Evolutionary conservation across 148 eudicot species (phyloP), one percentile per base, ranked within the genome.

Genomic region (Pharnaceum exiguum): DNA sequence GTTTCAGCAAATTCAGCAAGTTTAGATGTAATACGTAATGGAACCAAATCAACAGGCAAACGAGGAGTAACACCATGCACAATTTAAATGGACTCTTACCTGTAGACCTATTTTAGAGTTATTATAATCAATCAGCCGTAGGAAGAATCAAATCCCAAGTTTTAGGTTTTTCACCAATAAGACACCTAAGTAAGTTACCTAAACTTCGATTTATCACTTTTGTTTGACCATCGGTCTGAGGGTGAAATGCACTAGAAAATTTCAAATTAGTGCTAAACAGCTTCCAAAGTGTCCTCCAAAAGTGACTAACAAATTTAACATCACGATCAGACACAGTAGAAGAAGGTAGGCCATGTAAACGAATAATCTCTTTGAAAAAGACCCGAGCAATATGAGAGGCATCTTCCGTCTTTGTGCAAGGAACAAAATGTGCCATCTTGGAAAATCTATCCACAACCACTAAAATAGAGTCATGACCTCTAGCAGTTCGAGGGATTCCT

Each of bases 251-350:
- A 13, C 9, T 18, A 18, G 49, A 18, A 42, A 51, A 51, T 40
- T 25, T 37, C 21, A 63, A 27, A 1, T 19, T 16, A 11, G 48
- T 26, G 19, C 30, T 29, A 51, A 22, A 40, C 17, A 37, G 18
- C 30, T 40, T 51, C 59, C 51, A 51, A 36, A 63, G 57, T 1
- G 50, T 19, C 37, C 24, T 63, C 59, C 25, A 63, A 31, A 63
- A 51, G 19, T 50, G 29, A 27, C 3, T 26, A 50, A 51, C 47
- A 38, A 62, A 62, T 28, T 39, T 35, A 29, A 39, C 40, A 63
- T 63, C 59, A 2, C 55, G 11, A 24, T 48, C 28, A 21, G 46
- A 65, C 22, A 65, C 37, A 35, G 56, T 56, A 16, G 55, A 44
- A 16, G 53, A 5, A 11, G 46, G 55, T 0, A 56, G 23, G 15